A percentile compares a stretch with the other conserved stretches of the same genome.
Conservation (phyloP, 139 green algal species). For the Auxenochlorella pyrenoidosa region DNA sequence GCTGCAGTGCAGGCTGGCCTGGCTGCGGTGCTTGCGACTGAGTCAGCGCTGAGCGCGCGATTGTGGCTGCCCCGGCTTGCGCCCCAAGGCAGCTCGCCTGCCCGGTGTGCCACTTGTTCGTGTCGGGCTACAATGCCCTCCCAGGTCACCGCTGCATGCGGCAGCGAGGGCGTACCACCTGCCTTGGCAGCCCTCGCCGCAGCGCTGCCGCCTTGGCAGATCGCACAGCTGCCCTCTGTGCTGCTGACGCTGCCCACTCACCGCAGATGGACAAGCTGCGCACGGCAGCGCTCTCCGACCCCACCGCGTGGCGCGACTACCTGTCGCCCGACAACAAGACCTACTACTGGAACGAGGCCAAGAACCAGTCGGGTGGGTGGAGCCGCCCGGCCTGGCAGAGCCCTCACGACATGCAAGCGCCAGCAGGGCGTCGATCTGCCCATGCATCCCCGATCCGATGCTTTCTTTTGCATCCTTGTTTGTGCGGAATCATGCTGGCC, state of each 20-base stretch:
- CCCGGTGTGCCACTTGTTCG: no score
- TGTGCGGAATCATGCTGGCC: no score
- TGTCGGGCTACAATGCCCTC: no score
- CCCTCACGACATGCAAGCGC: neutral
- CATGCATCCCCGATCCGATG: no score
- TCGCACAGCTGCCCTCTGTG: neutral
- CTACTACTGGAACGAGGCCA: constrained; percentile 38
- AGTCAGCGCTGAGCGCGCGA: no score
- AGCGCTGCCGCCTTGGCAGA: neutral
- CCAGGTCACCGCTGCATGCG: no score
- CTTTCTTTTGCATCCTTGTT: no score
- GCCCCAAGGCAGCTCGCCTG: no score
- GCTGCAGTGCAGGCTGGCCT: no score
- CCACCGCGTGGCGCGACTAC: constrained; percentile 26
- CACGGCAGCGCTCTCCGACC: neutral
- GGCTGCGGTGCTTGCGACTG: neutral
- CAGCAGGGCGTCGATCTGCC: no score
- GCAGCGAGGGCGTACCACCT: no score
- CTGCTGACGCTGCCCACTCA: neutral
- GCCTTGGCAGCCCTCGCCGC: neutral
- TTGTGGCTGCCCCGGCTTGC: neutral
- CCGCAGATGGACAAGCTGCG: constrained; percentile 16
- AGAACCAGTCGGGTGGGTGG: constrained; percentile 30
- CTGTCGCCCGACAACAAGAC: constrained; percentile 33
- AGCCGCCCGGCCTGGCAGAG: neutral